Evolutionary conservation across 345 rosid genomes (phyloP), one percentile per base, ranked within the genome.

Genomic region (Acer saccharum): DNA sequence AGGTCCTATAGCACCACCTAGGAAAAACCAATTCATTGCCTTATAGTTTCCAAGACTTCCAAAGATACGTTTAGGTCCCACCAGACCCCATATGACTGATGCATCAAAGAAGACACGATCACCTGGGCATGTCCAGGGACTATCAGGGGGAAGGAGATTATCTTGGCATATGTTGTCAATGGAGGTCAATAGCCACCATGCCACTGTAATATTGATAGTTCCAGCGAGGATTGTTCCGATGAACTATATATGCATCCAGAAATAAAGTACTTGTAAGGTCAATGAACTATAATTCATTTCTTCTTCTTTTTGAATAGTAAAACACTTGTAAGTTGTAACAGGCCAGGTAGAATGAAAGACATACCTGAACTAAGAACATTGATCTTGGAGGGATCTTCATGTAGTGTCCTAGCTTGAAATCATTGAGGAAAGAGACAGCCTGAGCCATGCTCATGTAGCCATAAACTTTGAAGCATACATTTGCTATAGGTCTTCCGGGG

Each of bases 361-460:
- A 43, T 86, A 87, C 95, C 96, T 90, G 97, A 82, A 95, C 98
- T 84, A 95, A 85, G 91, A 93, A 95, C 98, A 95, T 93, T n/a
- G 94, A 93, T 78, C 95, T 85, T 73, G 97, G 97, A 69, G 98
- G 98, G 46, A 94, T 94, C 89, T 93, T 94, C 98, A 94, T 94
- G 85, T 93, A 94, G 77, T 94, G 97, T 67, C 98, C 98, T 41
- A 91, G 89, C 87, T 94, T 94, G 90, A 94, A 94, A 88, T 95
- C 98, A 67, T 25, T 89, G 74, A 93, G 90, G 87, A 95, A 95
- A 48, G 98, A 95, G 39, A 95, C 89, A 50, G 98, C 97, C 72
- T 95, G 98, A 71, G 88, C 87, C 97, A 90, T 90, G 85, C 98
- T 95, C 81, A 88, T 91, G 76, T 93, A 93, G 32, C 98, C 98